Conservation (phyloP, 345 rosid genomes). For the Eucalyptus victrix region DNA sequence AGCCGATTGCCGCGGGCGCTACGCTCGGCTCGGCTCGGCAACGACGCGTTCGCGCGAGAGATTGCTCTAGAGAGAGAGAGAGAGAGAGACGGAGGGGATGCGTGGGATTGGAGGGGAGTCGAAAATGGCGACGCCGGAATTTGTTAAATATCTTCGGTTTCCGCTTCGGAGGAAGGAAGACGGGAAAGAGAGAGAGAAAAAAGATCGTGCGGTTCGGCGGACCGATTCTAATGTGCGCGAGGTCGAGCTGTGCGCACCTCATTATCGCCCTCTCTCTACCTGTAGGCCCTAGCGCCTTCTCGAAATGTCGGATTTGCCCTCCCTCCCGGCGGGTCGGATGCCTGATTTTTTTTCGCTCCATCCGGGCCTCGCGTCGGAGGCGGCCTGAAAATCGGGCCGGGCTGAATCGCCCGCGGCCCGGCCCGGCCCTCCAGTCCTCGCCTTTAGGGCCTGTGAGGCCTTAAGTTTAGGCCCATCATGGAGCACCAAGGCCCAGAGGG, state of each 20-base stretch:
- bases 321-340: background rate
- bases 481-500: background rate
- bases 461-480: background rate
- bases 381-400: background rate
- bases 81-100: background rate
- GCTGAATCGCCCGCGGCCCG: background rate
- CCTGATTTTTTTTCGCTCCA: background rate
- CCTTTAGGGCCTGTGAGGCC: background rate
- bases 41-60: background rate
- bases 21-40: background rate
- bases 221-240: background rate
- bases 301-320: background rate
- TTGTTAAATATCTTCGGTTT: background rate
- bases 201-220: background rate
- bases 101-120: background rate
- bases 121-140: background rate
- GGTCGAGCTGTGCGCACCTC: background rate
- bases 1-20: background rate
- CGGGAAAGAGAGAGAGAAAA: background rate
- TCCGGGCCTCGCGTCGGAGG: background rate
- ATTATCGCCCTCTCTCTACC: background rate
- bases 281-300: background rate
- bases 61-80: background rate
- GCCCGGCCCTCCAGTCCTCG: background rate
- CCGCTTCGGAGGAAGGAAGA: background rate